Evolutionary conservation across 192 early-diverging fungal genomes (phyloP), one percentile per base, ranked within the genome.

Genomic region (Chytriomyces hyalinus): DNA sequence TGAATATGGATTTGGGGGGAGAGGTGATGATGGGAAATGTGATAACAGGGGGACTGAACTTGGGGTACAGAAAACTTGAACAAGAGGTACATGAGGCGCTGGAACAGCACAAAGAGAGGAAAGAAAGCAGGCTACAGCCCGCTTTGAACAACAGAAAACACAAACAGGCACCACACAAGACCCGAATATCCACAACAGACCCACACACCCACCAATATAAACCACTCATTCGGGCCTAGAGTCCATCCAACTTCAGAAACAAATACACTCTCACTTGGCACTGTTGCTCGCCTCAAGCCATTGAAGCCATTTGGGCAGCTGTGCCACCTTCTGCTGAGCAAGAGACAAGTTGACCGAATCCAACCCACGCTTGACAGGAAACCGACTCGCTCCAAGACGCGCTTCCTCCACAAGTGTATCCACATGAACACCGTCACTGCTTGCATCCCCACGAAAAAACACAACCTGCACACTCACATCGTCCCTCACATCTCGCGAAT

Each of bases 381-480:
- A 36, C 36, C 36, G 36, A 36, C 36, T 57, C 53, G 53, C 53
- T 20, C 53, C 53, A 57, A 20, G 20, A 36, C 36, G 36, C 47
- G 46, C 46, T 10, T 15, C 47, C 45, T 67, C 66, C 22, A 67
- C 66, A 28, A 67, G 44, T 11, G 11, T 28, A 6, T 43, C 44
- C 46, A 47, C 20, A 15, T 48, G 43, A 47, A 47, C 66, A n/a
- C 46, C 66, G 24, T 67, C 66, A 20, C 44, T 48, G 66, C n/a
- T 67, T 36, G 36, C 36, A 36, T 36, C 36, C 15, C 48, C 66
- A 7, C 75, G 43, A 68, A 88, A 86, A 45, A 81, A 84, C 28
- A 88, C 48, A 24, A 88, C 83, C 59, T 77, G 82, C 15, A 83
- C 84, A 3, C 85, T 88, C 28, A 86, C 78, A 70, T 88, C 87